phyloP scores from a whole-genome alignment of 225 moss, liverwort and hornwort genomes.

The Sphagnum contortum region DNA sequence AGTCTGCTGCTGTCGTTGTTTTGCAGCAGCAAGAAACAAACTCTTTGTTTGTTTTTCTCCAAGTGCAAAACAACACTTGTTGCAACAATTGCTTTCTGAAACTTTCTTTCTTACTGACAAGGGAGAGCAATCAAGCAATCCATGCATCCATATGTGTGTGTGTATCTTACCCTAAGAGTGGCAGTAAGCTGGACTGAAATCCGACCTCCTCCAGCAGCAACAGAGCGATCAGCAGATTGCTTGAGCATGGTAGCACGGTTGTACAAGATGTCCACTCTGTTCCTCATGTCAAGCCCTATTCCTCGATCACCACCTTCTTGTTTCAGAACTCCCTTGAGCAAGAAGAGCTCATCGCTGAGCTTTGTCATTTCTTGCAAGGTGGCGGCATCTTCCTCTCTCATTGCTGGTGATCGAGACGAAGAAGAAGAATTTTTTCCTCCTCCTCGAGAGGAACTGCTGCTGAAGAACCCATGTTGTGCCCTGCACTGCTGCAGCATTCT shows the following conservation, averaged over 20 bases:
- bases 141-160: too few relatives aligned
- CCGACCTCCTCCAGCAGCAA: conserved; percentile 36
- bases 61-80: neutral
- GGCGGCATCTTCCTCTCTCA: conserved; percentile 36
- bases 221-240: conserved; percentile 67
- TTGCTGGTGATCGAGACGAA: too few relatives aligned
- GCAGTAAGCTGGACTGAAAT: conserved; percentile 78
- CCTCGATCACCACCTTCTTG: conserved; percentile 42
- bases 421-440: too few relatives aligned
- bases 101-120: too few relatives aligned
- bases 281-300: conserved; percentile 81
- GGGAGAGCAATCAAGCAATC: too few relatives aligned
- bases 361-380: conserved; percentile 62
- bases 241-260: conserved; percentile 69
- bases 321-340: conserved; percentile 42
- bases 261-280: conserved; percentile 68
- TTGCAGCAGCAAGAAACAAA: too few relatives aligned
- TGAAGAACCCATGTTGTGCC: too few relatives aligned
- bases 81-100: neutral
- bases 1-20: too few relatives aligned
- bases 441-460: too few relatives aligned
- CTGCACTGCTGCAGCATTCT: too few relatives aligned
- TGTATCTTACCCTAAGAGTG: conserved; percentile 49
- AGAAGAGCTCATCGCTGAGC: conserved; percentile 54
- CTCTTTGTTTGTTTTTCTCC: too few relatives aligned